These are phyloP conservation scores for Elongisporangium prolatum DNA, from an alignment of 352 stramenopile genomes.

Conservation along the genomic window DNA sequence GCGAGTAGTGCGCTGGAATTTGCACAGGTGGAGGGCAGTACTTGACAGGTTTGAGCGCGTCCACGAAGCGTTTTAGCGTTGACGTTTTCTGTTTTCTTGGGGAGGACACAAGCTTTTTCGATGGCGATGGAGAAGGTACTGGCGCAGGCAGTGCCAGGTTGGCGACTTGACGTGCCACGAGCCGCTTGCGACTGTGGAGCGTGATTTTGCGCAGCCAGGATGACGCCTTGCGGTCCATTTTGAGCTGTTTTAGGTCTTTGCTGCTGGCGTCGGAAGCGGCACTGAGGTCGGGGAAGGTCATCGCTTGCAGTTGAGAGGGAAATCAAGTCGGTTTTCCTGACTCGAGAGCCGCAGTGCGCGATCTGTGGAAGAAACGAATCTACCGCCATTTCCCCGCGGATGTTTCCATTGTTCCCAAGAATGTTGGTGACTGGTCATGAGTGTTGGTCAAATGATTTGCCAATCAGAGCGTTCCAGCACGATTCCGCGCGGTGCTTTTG, in stretches of 20 bases:
- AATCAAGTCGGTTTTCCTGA: not conserved
- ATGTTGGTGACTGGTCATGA: not conserved
- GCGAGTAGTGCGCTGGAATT: slow-evolving; percentile 23
- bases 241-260: not conserved
- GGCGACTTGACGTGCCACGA: not conserved
- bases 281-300: not conserved
- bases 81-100: not conserved
- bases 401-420: not conserved
- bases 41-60: not conserved
- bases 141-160: not conserved
- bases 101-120: not conserved
- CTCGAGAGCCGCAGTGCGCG: not conserved
- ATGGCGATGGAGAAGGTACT: not conserved
- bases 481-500: not conserved
- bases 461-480: not conserved
- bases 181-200: not conserved
- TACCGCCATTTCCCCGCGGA: not conserved
- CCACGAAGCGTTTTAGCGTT: not conserved
- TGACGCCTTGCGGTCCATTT: not conserved
- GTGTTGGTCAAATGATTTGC: not conserved
- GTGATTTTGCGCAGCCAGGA: not conserved
- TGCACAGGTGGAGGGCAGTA: slow-evolving; percentile 14
- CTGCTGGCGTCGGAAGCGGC: not conserved
- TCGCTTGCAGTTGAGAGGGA: not conserved
- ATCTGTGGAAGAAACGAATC: not conserved